Evolutionary conservation across 2,329 filamentous ascomycete species (phyloP), one percentile per base, ranked within the genome.

Genomic region (Verticillium albo-atrum): DNA sequence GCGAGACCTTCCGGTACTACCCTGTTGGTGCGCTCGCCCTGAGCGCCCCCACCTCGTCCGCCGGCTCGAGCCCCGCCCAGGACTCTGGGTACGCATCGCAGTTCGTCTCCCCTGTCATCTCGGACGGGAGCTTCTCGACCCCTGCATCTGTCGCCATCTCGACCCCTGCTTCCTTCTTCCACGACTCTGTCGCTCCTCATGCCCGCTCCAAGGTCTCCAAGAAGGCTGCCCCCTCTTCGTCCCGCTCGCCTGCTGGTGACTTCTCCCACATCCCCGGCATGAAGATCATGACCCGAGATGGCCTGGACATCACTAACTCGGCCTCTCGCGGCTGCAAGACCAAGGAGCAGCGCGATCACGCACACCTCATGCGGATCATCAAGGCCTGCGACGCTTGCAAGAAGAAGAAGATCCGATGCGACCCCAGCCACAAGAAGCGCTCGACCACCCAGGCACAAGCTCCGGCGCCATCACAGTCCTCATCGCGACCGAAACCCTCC

Each of bases 311-410:
- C 59, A 89, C 86, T 52, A 83, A 86, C 70, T 79, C 81, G 58
- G 83, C 83, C 15, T 85, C 83, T 17, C 79, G 85, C 42, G 84
- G 85, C 34, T 84, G 81, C 70, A 88, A 88, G 75, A 86, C 86
- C 57, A 86, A 86, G 77, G 85, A 88, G 75, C 85, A 88, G 75
- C 80, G 86, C 34, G 85, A 88, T 57, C 86, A 88, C 67, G 86
- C 86, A 6, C 85, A 87, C 65, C 73, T 88, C 54, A 88, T 89
- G 83, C 78, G 86, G 61, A 85, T 86, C 68, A 84, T 88, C 70
- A 87, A 87, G 74, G 86, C 86, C n/a, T 89, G 86, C 69, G 82
- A 86, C 51, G 75, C 77, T 61, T 89, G 86, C 75, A 76, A 79
- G 61, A 78, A 76, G 69, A 88, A 87, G 79, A 89, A 89, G 80